Conservation (phyloP, 2,329 filamentous ascomycete genomes). For the Alternaria consortialis region DNA sequence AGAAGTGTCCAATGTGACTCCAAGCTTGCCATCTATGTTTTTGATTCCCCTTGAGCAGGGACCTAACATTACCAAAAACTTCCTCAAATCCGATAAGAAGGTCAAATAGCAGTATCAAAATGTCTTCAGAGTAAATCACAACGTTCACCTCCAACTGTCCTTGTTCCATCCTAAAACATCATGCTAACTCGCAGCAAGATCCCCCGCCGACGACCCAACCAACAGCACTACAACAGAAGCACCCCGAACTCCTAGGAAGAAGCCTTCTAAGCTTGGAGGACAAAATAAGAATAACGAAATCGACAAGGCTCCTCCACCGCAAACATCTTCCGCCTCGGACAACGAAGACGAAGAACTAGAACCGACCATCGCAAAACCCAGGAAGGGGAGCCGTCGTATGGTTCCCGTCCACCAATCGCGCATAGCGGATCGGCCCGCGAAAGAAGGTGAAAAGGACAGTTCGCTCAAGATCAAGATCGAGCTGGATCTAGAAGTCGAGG, state of each 20-base stretch:
- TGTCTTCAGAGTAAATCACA: constrained; percentile 28
- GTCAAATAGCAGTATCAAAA: constrained; percentile 20
- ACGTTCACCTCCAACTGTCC: background rate
- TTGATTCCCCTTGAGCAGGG: background rate
- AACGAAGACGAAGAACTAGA: constrained; percentile 19
- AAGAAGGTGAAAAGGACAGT: constrained; percentile 49
- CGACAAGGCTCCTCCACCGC: constrained; percentile 13
- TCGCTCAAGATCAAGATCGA: constrained; percentile 56
- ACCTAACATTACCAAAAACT: constrained; percentile 2
- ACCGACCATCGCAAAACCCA: background rate
- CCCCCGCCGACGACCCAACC: background rate
- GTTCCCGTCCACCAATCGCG: constrained; percentile 50
- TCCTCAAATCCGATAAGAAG: constrained; percentile 8
- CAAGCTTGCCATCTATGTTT: background rate
- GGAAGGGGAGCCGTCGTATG: constrained; percentile 25
- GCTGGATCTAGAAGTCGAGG: constrained; percentile 50
- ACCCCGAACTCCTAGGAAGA: constrained; percentile 15
- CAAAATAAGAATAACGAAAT: constrained; percentile 16
- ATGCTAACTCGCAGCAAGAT: background rate
- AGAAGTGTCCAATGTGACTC: background rate
- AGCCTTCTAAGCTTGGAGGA: constrained; percentile 10
- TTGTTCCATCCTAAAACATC: background rate
- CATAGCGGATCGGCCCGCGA: constrained; percentile 51
- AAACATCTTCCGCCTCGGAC: background rate
- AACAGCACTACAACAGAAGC: background rate